These are phyloP conservation scores for Hygrophoropsis aurantiaca DNA, from an alignment of 768 basidiomycete species.

Conservation along the genomic window DNA sequence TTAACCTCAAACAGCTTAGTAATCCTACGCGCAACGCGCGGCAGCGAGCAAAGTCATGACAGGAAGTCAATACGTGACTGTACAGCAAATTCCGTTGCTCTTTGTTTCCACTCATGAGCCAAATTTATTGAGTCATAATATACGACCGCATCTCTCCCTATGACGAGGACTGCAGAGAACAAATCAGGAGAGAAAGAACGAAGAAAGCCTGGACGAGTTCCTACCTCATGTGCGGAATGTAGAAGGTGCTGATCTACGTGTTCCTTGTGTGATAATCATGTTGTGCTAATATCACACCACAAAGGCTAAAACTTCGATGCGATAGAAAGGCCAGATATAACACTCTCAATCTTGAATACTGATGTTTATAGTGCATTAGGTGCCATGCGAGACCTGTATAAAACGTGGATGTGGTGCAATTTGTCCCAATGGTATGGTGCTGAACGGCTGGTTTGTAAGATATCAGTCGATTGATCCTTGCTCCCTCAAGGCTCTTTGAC, in stretches of 20 bases:
- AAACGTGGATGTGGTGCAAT: slow-evolving; percentile 73
- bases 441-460: slow-evolving; percentile 10
- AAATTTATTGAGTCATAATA: too few species aligned
- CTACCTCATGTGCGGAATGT: slow-evolving; percentile 42
- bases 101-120: too few species aligned
- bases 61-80: too few species aligned
- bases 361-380: slow-evolving; percentile 37
- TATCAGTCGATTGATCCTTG: slow-evolving; percentile 4
- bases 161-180: neutral
- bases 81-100: too few species aligned
- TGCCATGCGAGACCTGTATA: slow-evolving; percentile 78
- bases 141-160: too few species aligned
- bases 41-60: too few species aligned
- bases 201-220: slow-evolving; percentile 49
- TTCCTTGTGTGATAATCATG: neutral
- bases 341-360: neutral
- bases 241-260: slow-evolving; percentile 25
- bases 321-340: slow-evolving; percentile 52
- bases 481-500: slow-evolving; percentile 45
- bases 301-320: slow-evolving; percentile 64
- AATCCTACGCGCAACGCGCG: too few species aligned
- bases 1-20: too few species aligned
- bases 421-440: slow-evolving; percentile 65
- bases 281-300: too few species aligned
- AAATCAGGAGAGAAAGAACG: slow-evolving; percentile 29